A percentile compares a stretch with the other conserved stretches of the same genome.
These are phyloP conservation scores for Eutypella sp. DNA, from an alignment of 2,329 filamentous ascomycete genomes.

Conservation along the genomic window DNA sequence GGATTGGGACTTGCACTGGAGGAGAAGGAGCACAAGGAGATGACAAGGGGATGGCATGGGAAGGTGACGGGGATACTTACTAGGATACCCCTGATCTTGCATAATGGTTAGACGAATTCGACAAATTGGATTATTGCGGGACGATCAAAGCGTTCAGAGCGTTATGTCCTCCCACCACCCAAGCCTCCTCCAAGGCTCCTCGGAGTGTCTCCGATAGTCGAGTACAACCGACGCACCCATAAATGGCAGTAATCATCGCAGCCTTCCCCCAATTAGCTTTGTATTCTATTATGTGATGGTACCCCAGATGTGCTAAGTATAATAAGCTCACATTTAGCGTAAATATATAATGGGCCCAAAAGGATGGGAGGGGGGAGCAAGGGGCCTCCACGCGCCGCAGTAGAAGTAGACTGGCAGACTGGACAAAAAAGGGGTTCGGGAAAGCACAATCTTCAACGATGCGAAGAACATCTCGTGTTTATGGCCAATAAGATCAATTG, in stretches of 20 bases:
- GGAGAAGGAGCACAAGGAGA: neutral
- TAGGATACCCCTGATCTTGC: neutral
- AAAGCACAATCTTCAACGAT: neutral
- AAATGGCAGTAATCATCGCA: neutral
- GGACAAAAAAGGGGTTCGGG: neutral
- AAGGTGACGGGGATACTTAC: neutral
- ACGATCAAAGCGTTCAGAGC: neutral
- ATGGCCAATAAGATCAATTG: neutral
- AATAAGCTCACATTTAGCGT: too few species aligned
- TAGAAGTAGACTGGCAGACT: too few species aligned
- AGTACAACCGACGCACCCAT: neutral
- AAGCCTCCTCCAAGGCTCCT: too few species aligned
- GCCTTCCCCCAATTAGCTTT: too few species aligned
- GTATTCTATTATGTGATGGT: neutral
- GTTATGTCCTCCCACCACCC: too few species aligned
- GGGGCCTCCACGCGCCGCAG: neutral
- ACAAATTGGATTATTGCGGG: neutral
- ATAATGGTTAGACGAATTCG: neutral
- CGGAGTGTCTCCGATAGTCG: neutral
- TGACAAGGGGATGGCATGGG: neutral
- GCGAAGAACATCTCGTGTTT: too few species aligned
- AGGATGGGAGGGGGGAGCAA: too few species aligned
- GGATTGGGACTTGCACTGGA: too few species aligned
- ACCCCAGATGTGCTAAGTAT: too few species aligned
- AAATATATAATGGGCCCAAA: too few species aligned